Conservation (phyloP, 768 basidiomycete species). For the Boletus pseudopeckii region DNA sequence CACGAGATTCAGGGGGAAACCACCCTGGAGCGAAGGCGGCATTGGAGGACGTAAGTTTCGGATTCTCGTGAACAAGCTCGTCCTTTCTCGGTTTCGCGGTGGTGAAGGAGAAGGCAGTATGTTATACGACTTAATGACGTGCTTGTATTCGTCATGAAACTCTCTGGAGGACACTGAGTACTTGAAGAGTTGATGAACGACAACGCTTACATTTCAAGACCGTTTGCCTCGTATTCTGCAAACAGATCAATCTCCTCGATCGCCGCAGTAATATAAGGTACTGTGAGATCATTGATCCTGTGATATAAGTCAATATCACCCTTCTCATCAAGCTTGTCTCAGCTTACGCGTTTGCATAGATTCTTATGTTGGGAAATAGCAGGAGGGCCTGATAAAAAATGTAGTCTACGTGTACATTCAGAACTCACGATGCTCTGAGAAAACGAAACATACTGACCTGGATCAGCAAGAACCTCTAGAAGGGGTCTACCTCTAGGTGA, state of each 20-base stretch:
- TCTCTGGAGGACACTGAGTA: conserved; percentile 38
- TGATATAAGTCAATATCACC: neutral
- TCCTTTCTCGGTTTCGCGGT: conserved; percentile 37
- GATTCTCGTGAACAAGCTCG: conserved; percentile 43
- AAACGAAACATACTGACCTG: conserved; percentile 40
- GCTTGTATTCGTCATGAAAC: conserved; percentile 52
- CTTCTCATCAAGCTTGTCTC: neutral
- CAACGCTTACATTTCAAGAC: conserved; percentile 56
- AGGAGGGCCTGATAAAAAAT: conserved; percentile 73
- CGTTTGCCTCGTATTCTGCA: conserved; percentile 48
- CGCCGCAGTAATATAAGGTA: conserved; percentile 77
- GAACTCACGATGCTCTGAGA: neutral
- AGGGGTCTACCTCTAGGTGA: conserved; percentile 61
- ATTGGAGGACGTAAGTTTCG: conserved; percentile 43
- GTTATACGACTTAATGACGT: conserved; percentile 53
- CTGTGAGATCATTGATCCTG: conserved; percentile 72
- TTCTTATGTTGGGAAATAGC: conserved; percentile 61
- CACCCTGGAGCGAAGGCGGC: conserved; percentile 55
- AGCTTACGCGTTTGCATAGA: conserved; percentile 79
- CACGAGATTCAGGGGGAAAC: conserved; percentile 73
- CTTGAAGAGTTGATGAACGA: conserved; percentile 1
- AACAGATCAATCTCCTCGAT: conserved; percentile 71
- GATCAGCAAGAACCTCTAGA: conserved; percentile 78
- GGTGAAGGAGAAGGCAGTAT: conserved; percentile 44
- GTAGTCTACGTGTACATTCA: conserved; percentile 43